Evolutionary conservation across 2,329 filamentous ascomycete species (phyloP).

Genomic region (Ascochyta rabiei): DNA sequence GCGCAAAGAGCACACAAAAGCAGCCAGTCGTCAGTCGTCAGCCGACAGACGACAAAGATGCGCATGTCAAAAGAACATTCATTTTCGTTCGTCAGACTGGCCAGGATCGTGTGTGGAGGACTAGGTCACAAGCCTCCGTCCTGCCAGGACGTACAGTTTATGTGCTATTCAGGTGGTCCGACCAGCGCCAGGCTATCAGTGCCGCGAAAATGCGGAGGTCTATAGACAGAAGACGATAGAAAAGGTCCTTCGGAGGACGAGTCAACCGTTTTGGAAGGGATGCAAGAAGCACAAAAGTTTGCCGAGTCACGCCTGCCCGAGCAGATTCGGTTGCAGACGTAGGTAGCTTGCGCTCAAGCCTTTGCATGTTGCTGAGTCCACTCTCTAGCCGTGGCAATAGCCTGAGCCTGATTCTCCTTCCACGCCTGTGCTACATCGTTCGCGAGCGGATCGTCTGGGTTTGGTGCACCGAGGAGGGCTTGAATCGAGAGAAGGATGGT

Average conservation of each 20-base stretch:
- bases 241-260: slow-evolving; percentile 1
- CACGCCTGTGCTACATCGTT: slow-evolving; percentile 97
- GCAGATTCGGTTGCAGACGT: not conserved
- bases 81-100: slow-evolving; percentile 26
- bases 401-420: slow-evolving; percentile 94
- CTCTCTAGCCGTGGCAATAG: slow-evolving; percentile 88
- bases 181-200: slow-evolving; percentile 28
- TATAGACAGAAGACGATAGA: slow-evolving; percentile 14
- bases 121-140: slow-evolving; percentile 10
- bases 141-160: slow-evolving; percentile 22
- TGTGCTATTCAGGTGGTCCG: slow-evolving; percentile 26
- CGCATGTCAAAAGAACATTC: slow-evolving; percentile 17
- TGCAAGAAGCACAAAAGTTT: not conserved
- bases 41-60: not conserved
- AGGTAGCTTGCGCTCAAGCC: slow-evolving; percentile 22
- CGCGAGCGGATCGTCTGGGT: slow-evolving; percentile 97
- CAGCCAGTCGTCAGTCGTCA: not conserved
- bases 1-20: not conserved
- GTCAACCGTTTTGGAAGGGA: not conserved
- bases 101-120: slow-evolving; percentile 6
- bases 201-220: slow-evolving; percentile 19
- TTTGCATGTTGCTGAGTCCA: slow-evolving; percentile 86
- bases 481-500: slow-evolving; percentile 99
- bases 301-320: not conserved
- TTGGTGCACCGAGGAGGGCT: slow-evolving; percentile 91